Percentiles rank a stretch among this genome's conserved stretches.
Conservation (phyloP, 2,329 filamentous ascomycete species). For the Didymella pomorum region DNA sequence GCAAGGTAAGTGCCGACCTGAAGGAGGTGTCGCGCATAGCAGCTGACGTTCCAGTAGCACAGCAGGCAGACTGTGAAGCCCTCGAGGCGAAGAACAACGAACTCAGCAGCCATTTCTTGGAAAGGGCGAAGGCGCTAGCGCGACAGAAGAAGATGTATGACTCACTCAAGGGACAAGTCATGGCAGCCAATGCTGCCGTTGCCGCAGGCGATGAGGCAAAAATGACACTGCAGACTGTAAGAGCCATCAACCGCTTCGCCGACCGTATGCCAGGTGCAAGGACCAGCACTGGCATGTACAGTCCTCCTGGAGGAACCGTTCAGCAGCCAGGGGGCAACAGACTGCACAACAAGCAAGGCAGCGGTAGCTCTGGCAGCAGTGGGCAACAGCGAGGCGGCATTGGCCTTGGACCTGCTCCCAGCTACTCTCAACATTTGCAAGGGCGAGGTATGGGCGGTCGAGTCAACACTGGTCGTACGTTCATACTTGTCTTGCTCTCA, state of each 20-base stretch:
- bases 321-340: constrained; percentile 26
- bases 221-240: constrained; percentile 36
- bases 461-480: constrained; percentile 35
- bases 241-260: constrained; percentile 39
- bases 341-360: constrained; percentile 31
- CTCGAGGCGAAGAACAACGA: constrained; percentile 77
- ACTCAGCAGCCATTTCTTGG: constrained; percentile 69
- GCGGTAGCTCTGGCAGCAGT: constrained; percentile 39
- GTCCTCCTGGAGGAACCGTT: constrained; percentile 26
- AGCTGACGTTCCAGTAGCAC: constrained; percentile 49
- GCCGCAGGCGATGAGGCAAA: constrained; percentile 61
- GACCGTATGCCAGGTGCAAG: constrained; percentile 43
- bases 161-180: constrained; percentile 63
- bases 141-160: constrained; percentile 72
- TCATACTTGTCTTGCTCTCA: background rate
- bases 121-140: constrained; percentile 74
- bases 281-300: constrained; percentile 34
- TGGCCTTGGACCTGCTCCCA: constrained; percentile 24
- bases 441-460: constrained; percentile 25
- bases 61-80: constrained; percentile 68
- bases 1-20: constrained; percentile 57
- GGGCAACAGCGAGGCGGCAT: constrained; percentile 33
- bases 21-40: background rate
- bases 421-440: constrained; percentile 35
- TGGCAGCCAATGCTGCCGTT: constrained; percentile 62